Conservation (phyloP, 805 yeast genomes). For the Wickerhamomyces pijperi region DNA sequence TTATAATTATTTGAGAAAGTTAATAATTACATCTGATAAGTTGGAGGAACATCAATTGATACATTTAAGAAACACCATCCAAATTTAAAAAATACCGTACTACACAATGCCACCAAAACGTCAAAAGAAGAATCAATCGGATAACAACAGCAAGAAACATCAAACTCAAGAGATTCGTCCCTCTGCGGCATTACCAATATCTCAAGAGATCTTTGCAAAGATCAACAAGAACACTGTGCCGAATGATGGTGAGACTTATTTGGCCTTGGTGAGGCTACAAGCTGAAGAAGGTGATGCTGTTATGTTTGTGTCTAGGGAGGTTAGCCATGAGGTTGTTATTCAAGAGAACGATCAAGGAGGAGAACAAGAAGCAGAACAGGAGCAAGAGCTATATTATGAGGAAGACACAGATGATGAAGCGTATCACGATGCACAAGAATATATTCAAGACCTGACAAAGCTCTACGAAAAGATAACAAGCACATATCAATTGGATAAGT, state of each 20-base stretch:
- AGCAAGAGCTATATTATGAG: constrained; percentile 4
- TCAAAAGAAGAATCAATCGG: too few species aligned
- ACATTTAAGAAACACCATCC: too few species aligned
- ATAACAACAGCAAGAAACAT: too few species aligned
- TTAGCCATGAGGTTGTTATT: too few species aligned
- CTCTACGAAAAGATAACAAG: not conserved
- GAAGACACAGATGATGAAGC: not conserved
- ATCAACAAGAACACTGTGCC: constrained; percentile 12
- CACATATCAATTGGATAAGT: constrained; percentile 1
- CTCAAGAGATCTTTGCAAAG: constrained; percentile 6
- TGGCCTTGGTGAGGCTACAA: constrained; percentile 16
- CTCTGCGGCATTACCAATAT: constrained; percentile 15
- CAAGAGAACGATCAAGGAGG: constrained; percentile 5
- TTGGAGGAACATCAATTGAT: too few species aligned
- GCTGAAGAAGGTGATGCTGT: constrained; percentile 9
- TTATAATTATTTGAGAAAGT: too few species aligned
- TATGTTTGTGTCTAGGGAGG: constrained; percentile 3
- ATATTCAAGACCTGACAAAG: too few species aligned
- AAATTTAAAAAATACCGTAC: too few species aligned
- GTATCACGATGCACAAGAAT: too few species aligned
- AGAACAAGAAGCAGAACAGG: constrained; percentile 5
- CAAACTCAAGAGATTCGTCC: too few species aligned
- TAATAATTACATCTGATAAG: too few species aligned
- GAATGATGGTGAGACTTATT: constrained; percentile 15
- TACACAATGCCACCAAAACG: too few species aligned